Conservation (phyloP, 2,329 filamentous ascomycete genomes). For the Aureobasidium sp. region DNA sequence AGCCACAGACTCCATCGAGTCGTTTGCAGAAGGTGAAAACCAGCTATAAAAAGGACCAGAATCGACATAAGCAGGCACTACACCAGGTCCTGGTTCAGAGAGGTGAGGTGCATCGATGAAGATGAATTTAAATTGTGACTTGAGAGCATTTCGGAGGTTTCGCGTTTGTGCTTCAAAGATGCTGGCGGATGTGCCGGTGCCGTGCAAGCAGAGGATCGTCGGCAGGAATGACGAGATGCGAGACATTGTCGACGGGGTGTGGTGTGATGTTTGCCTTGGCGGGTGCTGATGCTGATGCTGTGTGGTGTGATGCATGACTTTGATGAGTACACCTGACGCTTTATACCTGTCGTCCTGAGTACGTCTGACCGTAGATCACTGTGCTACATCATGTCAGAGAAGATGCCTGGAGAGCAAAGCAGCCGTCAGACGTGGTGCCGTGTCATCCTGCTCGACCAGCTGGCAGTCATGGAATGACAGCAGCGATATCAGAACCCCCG, state of each 20-base stretch:
- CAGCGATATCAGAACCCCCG: not conserved
- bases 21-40: not conserved
- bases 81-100: not conserved
- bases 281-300: not conserved
- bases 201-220: not conserved
- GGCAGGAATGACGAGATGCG: not conserved
- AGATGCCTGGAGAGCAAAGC: not conserved
- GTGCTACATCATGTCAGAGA: too few species aligned
- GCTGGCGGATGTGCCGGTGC: not conserved
- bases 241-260: not conserved
- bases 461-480: not conserved
- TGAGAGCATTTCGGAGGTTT: not conserved
- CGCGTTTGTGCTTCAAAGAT: not conserved
- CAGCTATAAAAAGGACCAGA: conserved; percentile 1
- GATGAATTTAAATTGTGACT: not conserved
- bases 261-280: not conserved
- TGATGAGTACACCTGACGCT: conserved; percentile 1
- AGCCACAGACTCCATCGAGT: not conserved
- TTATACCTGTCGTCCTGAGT: not conserved
- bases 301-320: not conserved
- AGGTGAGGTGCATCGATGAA: not conserved
- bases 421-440: not conserved
- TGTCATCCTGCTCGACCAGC: not conserved
- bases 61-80: not conserved
- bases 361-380: not conserved